Evolutionary conservation across 2,329 filamentous ascomycete species (phyloP).

Genomic region (Colletotrichum eleusines): DNA sequence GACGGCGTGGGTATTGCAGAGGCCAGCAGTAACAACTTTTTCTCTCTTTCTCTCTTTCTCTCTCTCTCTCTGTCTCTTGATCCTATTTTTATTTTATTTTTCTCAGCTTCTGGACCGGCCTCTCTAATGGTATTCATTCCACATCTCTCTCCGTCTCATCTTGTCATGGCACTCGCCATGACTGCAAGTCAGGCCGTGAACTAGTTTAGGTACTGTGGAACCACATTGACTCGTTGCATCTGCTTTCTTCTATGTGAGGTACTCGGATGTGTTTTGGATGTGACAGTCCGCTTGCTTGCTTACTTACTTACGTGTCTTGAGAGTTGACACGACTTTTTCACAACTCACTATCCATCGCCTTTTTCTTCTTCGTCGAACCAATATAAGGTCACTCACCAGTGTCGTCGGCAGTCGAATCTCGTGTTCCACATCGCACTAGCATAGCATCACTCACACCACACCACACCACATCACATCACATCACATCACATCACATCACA

Average conservation of each 20-base stretch:
- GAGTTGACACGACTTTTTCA: neutral
- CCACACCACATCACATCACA: neutral
- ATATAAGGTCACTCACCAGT: neutral
- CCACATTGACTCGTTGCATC: neutral
- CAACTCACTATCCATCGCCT: too few species aligned
- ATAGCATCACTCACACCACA: too few species aligned
- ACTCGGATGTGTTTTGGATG: neutral
- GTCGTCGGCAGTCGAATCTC: neutral
- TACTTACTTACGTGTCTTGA: too few species aligned
- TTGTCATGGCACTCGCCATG: neutral
- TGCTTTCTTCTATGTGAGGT: neutral
- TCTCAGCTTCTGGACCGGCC: neutral
- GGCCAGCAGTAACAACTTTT: neutral
- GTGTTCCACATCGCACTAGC: neutral
- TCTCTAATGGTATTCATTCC: neutral
- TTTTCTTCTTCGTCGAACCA: neutral
- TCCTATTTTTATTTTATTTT: too few species aligned
- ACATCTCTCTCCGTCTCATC: neutral
- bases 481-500: neutral
- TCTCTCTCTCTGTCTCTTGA: neutral
- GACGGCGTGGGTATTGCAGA: neutral
- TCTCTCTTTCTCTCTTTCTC: neutral
- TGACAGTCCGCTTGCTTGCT: neutral
- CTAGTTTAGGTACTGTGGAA: neutral
- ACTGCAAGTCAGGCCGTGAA: neutral